Evolutionary conservation across 2,329 filamentous ascomycete species (phyloP).

Genomic region (Salinomyces thailandicus): DNA sequence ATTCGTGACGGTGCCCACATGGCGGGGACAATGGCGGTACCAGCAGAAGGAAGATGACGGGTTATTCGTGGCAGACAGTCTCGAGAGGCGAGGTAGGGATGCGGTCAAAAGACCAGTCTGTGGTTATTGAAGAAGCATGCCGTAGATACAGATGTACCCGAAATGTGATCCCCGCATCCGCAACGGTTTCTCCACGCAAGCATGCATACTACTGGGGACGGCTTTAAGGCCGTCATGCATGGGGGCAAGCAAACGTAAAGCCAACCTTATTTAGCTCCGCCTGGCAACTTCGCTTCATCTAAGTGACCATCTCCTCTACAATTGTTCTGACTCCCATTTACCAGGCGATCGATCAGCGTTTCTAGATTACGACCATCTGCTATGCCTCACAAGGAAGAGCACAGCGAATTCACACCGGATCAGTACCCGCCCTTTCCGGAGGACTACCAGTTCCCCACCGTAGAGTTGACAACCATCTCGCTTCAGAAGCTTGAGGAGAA

Average conservation of each 20-base stretch:
- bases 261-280: no score
- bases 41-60: no score
- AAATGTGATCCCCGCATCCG: no score
- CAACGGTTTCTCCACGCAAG: no score
- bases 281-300: neutral
- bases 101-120: no score
- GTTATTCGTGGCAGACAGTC: no score
- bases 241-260: neutral
- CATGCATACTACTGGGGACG: no score
- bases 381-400: slow-evolving; percentile 24
- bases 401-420: slow-evolving; percentile 22
- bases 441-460: slow-evolving; percentile 14
- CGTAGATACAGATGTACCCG: no score
- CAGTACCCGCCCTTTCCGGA: slow-evolving; percentile 34
- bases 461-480: slow-evolving; percentile 28
- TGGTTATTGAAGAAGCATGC: no score
- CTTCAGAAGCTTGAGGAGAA: slow-evolving; percentile 29
- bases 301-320: neutral
- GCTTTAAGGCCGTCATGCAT: neutral
- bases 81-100: no score
- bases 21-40: no score
- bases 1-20: no score
- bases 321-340: neutral
- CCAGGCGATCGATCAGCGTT: neutral
- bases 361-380: slow-evolving; percentile 1